Conservation (phyloP, 805 yeast species). For the Sungouiella blattae region DNA sequence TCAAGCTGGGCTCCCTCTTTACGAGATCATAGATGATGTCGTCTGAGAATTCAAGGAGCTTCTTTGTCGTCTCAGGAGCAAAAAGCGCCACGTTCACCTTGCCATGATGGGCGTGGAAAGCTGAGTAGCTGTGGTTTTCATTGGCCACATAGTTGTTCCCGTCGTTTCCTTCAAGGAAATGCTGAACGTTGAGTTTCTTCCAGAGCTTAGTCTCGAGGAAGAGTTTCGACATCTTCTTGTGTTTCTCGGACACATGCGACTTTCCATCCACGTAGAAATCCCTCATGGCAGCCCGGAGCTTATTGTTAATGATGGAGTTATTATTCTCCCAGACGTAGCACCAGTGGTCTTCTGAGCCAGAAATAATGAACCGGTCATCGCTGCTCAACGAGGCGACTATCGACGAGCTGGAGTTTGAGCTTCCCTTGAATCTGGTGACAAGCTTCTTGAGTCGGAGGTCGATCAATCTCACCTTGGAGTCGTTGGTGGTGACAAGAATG, state of each 20-base stretch:
- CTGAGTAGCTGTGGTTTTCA: slow-evolving; percentile 59
- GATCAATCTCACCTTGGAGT: slow-evolving; percentile 70
- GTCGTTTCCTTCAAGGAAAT: slow-evolving; percentile 22
- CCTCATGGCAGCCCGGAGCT: slow-evolving; percentile 29
- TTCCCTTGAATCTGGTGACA: slow-evolving; percentile 70
- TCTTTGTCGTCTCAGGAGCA: slow-evolving; percentile 70
- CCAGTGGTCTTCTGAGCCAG: slow-evolving; percentile 88
- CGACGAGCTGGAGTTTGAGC: slow-evolving; percentile 65
- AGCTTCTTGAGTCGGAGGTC: slow-evolving; percentile 51
- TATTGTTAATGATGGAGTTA: slow-evolving; percentile 39
- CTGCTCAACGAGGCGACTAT: slow-evolving; percentile 64
- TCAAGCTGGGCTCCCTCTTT: slow-evolving; percentile 18
- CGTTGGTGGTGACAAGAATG: slow-evolving; percentile 69
- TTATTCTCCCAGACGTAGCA: slow-evolving; percentile 73
- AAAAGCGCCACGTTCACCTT: slow-evolving; percentile 72
- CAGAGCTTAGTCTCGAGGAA: slow-evolving; percentile 27
- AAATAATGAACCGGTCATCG: slow-evolving; percentile 53
- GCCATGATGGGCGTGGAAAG: slow-evolving; percentile 74
- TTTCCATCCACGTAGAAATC: slow-evolving; percentile 35
- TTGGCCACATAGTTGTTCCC: slow-evolving; percentile 26
- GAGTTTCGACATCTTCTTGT: slow-evolving; percentile 25
- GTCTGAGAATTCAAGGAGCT: slow-evolving; percentile 64
- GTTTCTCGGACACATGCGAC: slow-evolving; percentile 30
- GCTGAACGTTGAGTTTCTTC: slow-evolving; percentile 21
- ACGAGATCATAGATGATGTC: slow-evolving; percentile 72